A percentile compares a stretch with the other conserved stretches of the same genome.
Conservation (phyloP, 129 eudicot genomes). For the Flaveria linearis region DNA sequence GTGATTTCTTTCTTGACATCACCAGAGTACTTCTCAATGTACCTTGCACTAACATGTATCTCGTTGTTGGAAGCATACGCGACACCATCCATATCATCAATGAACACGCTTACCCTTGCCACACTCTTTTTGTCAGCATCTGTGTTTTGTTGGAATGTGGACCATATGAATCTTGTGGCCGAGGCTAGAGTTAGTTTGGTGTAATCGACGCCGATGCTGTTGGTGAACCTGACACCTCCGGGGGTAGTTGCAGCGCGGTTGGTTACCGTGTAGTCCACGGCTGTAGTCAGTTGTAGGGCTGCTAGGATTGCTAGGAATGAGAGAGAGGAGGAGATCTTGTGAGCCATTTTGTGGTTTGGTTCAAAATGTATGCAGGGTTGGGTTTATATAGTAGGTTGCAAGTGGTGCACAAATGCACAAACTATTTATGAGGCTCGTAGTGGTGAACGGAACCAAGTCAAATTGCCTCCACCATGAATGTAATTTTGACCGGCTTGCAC, state of each 20-base stretch:
- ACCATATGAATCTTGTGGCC: conserved; percentile 56
- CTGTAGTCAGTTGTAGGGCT: conserved; percentile 32
- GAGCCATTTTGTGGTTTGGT: conserved; percentile 23
- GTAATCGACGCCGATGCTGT: conserved; percentile 45
- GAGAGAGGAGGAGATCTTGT: conserved; percentile 14
- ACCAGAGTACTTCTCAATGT: conserved; percentile 43
- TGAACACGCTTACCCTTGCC: conserved; percentile 35
- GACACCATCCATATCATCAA: conserved; percentile 54
- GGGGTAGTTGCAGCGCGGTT: conserved; percentile 49
- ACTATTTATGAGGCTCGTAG: not conserved
- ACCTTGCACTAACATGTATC: conserved; percentile 55
- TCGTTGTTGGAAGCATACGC: conserved; percentile 40
- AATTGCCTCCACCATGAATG: not conserved
- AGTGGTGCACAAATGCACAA: not conserved
- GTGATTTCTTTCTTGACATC: conserved; percentile 51
- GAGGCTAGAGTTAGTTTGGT: conserved; percentile 27
- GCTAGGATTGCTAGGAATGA: conserved; percentile 37
- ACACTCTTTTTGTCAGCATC: conserved; percentile 41
- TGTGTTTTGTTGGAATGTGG: conserved; percentile 48
- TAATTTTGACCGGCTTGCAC: not conserved
- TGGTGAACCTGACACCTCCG: conserved; percentile 53
- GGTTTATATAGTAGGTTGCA: conserved; percentile 23
- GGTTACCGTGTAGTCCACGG: conserved; percentile 52
- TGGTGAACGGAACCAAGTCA: not conserved
- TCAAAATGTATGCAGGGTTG: not conserved